Base-by-base conservation (phyloP, 2,329 filamentous ascomycete genomes). In the Fusarium temperatum region DNA sequence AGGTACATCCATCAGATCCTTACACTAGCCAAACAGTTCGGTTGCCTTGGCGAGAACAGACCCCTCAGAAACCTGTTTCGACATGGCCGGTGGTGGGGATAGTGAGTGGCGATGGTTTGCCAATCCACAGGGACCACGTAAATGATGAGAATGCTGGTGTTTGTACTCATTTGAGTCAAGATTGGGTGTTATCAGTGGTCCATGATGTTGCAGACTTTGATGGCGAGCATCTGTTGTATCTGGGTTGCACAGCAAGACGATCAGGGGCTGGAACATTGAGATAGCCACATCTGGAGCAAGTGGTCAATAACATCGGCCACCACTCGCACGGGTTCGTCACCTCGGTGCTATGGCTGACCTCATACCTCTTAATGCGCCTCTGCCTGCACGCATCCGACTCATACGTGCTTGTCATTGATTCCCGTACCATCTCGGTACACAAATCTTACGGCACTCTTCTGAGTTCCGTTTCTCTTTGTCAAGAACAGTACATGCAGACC, bases 51-150 rank as follows among this genome's bases (percentile, higher is more conserved):
- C 8, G 8, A 45, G 24, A 26, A 12, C 44, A 45, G 44, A 14
- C 4, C 1, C 8, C 12, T 9, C 0, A 5, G 24, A 1, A 26
- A 26, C 17, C 5, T 20, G 18, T 18, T 0, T 4, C 18, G 18
- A 20, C 2, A 4, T 45, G 18, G 24, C 24, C 8, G 17, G 11
- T 14, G 9, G 12, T 26, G 17, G 20, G 14, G 8, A 41, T 22
- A 0, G 8, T 22, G 0, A 0, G 0, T 14, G 0, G 44, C 7
- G 12, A 26, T 20, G 12, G 12, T 0, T 45, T 26, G 4, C 5
- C 18, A 20, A 26, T 45, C 8, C 3, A 20, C 0, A 26, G 3
- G 17, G 24, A 4, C 12, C 1, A 14, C 5, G 8, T 14, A 0
- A 3, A 26, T 13, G 24, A 26, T 26, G 8, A 3, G 44, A 45